Percentiles rank a stretch among this genome's conserved stretches.
Evolutionary conservation across 2,329 filamentous ascomycete species (phyloP).

Genomic region (Aureobasidium vineae): DNA sequence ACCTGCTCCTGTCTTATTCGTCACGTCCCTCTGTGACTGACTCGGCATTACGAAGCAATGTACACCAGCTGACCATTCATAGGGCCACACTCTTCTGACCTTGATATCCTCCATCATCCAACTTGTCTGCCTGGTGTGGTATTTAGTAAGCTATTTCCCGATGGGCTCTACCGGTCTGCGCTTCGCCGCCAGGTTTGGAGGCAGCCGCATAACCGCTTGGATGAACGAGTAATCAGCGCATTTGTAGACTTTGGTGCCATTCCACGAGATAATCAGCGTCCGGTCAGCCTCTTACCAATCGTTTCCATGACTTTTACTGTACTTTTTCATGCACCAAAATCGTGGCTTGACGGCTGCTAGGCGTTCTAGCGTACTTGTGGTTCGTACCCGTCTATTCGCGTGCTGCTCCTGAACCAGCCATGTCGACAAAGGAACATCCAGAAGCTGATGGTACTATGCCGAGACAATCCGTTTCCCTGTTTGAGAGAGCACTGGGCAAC

Average conservation of each 20-base stretch:
- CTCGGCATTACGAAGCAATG: constrained; percentile 13
- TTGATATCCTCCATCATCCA: constrained; percentile 81
- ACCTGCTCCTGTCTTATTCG: constrained; percentile 2
- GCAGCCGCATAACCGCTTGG: constrained; percentile 81
- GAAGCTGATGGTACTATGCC: constrained; percentile 5
- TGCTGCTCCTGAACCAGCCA: constrained; percentile 7
- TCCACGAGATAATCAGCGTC: neutral
- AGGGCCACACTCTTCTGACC: constrained; percentile 85
- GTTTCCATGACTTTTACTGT: constrained; percentile 7
- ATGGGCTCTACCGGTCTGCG: constrained; percentile 90
- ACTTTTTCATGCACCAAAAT: constrained; percentile 3
- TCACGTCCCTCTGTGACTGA: neutral
- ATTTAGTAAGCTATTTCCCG: constrained; percentile 94
- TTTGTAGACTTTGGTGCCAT: neutral
- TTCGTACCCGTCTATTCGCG: constrained; percentile 1
- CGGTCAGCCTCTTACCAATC: constrained; percentile 23
- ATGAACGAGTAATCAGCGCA: constrained; percentile 62
- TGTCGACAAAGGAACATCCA: constrained; percentile 3
- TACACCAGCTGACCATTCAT: constrained; percentile 37
- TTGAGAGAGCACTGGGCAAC: constrained; percentile 19
- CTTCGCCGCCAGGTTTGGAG: constrained; percentile 82
- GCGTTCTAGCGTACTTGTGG: constrained; percentile 6
- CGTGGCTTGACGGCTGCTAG: constrained; percentile 9
- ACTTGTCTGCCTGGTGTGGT: constrained; percentile 81
- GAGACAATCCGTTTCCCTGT: constrained; percentile 23